A percentile compares a stretch with the other conserved stretches of the same genome.
Conservation (phyloP, 306 rosid genomes). For the Luffa acutangula region DNA sequence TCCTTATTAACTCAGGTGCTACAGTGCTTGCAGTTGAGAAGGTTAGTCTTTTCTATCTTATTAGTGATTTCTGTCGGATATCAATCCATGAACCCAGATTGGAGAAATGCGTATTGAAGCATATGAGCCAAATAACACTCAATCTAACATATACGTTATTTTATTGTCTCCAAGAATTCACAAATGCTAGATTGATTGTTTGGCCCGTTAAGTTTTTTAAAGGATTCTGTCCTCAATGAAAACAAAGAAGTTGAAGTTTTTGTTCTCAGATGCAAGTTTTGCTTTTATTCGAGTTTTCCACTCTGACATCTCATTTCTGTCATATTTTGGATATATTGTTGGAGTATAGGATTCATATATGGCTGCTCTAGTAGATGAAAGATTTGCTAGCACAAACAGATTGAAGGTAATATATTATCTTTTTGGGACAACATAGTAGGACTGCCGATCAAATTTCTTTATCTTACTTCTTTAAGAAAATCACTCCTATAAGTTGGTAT, state of each 20-base stretch:
- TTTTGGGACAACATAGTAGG: neutral
- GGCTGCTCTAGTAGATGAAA: conserved; percentile 74
- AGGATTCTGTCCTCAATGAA: neutral
- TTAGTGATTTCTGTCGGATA: neutral
- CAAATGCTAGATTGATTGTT: neutral
- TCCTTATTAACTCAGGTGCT: conserved; percentile 59
- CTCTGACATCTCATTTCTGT: neutral
- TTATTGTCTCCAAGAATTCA: neutral
- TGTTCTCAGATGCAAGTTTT: neutral
- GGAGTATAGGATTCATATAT: conserved; percentile 59
- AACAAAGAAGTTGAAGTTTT: neutral
- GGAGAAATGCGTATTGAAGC: neutral
- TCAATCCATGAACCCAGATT: neutral
- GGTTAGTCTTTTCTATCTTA: conserved; percentile 24
- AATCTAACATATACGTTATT: neutral
- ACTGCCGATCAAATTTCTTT: neutral
- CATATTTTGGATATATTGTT: conserved; percentile 10
- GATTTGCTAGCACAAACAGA: conserved; percentile 50
- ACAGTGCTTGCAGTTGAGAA: conserved; percentile 76
- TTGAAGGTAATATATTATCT: conserved; percentile 41
- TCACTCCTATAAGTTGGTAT: neutral
- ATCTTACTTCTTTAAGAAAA: neutral
- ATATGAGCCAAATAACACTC: neutral
- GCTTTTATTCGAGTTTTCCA: neutral
- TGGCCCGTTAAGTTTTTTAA: neutral